Percentiles rank a stretch among this genome's conserved stretches.
Evolutionary conservation across 176 grass and related monocot genomes (phyloP).

Genomic region (Pontederia crassipes): DNA sequence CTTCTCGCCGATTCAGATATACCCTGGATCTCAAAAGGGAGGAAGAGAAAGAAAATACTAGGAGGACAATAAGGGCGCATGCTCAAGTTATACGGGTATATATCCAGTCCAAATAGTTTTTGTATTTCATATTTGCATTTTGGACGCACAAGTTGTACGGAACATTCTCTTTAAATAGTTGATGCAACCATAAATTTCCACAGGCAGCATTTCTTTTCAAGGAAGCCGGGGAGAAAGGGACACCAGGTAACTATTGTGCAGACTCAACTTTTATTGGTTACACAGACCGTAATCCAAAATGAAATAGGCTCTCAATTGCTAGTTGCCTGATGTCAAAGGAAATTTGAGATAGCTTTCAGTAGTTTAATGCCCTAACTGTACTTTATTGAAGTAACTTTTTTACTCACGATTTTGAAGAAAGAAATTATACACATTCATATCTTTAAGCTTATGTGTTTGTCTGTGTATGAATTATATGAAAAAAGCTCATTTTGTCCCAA

Average conservation of each 20-base stretch:
- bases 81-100: conserved; percentile 81
- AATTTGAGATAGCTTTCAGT: too few species aligned
- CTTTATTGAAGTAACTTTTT: too few species aligned
- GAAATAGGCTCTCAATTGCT: neutral
- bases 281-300: neutral
- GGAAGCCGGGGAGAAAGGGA: conserved; percentile 20
- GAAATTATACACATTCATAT: too few species aligned
- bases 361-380: too few species aligned
- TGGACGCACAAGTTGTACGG: neutral
- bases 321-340: neutral
- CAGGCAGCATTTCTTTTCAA: conserved; percentile 30
- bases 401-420: too few species aligned
- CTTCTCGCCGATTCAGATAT: conserved; percentile 74
- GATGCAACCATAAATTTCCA: neutral
- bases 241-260: conserved; percentile 9
- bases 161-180: neutral
- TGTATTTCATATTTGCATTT: neutral
- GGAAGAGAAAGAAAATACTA: conserved; percentile 62
- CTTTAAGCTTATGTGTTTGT: too few species aligned
- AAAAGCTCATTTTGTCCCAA: too few species aligned
- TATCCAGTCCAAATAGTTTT: neutral
- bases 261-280: neutral
- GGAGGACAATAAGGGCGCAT: conserved; percentile 56
- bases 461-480: too few species aligned
- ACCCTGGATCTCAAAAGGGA: conserved; percentile 76